Evolutionary conservation across 2,329 filamentous ascomycete species (phyloP).

Genomic region (Talaromyces pinophilus): DNA sequence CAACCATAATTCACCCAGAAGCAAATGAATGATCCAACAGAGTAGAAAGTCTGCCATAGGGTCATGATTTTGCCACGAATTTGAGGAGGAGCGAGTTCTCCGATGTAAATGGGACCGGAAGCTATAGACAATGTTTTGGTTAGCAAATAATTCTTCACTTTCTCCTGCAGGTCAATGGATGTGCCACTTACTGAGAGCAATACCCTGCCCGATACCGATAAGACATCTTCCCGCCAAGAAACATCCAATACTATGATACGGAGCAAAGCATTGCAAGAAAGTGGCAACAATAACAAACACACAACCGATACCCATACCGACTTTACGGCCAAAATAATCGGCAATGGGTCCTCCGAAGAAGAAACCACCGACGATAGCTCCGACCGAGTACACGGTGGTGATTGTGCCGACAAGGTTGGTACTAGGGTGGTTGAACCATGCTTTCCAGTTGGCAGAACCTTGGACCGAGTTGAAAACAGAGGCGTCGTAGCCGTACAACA

Average conservation of each 20-base stretch:
- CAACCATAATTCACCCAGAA: conserved; percentile 68
- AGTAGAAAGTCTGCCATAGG: conserved; percentile 70
- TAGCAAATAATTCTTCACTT: background rate
- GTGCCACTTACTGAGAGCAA: conserved; percentile 59
- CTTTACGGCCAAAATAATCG: conserved; percentile 62
- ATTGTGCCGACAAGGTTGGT: conserved; percentile 56
- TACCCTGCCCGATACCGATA: conserved; percentile 69
- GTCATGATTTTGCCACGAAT: conserved; percentile 69
- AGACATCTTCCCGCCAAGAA: conserved; percentile 70
- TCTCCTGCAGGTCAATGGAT: too few relatives aligned
- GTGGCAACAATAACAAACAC: conserved; percentile 67
- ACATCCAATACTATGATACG: conserved; percentile 60
- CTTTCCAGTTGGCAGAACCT: conserved; percentile 66
- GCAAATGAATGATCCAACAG: conserved; percentile 65
- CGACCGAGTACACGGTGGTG: conserved; percentile 71
- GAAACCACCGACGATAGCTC: conserved; percentile 69
- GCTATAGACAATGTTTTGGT: conserved; percentile 41
- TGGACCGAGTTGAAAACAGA: conserved; percentile 73
- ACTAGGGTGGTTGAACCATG: conserved; percentile 57
- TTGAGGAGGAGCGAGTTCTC: conserved; percentile 64
- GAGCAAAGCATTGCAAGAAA: conserved; percentile 67
- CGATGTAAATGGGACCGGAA: conserved; percentile 70
- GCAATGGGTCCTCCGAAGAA: conserved; percentile 67
- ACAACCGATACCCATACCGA: conserved; percentile 67
- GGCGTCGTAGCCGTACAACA: conserved; percentile 73